These are phyloP conservation scores for Cladophialophora exuberans DNA, from an alignment of 2,329 filamentous ascomycete species.

Conservation along the genomic window DNA sequence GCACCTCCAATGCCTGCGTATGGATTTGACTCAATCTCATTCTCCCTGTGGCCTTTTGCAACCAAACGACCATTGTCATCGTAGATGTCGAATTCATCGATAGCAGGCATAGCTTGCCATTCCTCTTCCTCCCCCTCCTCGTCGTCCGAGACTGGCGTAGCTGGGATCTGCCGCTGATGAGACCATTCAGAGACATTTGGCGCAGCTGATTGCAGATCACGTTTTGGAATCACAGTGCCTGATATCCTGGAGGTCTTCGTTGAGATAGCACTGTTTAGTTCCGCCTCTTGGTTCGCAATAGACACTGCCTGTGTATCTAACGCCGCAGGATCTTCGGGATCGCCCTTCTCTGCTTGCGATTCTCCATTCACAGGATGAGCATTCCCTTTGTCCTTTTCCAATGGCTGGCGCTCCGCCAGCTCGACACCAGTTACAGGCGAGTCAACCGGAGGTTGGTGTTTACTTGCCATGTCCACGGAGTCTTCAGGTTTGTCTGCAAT, in stretches of 20 bases:
- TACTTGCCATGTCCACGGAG: not conserved
- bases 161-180: conserved; percentile 74
- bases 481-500: not conserved
- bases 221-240: conserved; percentile 36
- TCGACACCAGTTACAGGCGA: too few species aligned
- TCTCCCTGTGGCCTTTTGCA: conserved; percentile 74
- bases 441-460: too few species aligned
- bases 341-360: not conserved
- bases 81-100: conserved; percentile 91
- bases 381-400: not conserved
- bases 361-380: not conserved
- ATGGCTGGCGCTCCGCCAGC: not conserved
- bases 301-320: conserved; percentile 20
- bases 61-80: conserved; percentile 89
- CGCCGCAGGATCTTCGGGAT: not conserved
- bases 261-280: not conserved
- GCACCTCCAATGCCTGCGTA: conserved; percentile 72
- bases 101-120: conserved; percentile 95
- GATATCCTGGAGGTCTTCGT: conserved; percentile 14
- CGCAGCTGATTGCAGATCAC: conserved; percentile 46
- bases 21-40: conserved; percentile 65
- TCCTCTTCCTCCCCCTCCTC: conserved; percentile 59
- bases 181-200: conserved; percentile 77
- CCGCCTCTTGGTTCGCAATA: conserved; percentile 27
- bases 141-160: conserved; percentile 55